Conservation (phyloP, 2,329 filamentous ascomycete species). For the Pleurostoma richardsiae region DNA sequence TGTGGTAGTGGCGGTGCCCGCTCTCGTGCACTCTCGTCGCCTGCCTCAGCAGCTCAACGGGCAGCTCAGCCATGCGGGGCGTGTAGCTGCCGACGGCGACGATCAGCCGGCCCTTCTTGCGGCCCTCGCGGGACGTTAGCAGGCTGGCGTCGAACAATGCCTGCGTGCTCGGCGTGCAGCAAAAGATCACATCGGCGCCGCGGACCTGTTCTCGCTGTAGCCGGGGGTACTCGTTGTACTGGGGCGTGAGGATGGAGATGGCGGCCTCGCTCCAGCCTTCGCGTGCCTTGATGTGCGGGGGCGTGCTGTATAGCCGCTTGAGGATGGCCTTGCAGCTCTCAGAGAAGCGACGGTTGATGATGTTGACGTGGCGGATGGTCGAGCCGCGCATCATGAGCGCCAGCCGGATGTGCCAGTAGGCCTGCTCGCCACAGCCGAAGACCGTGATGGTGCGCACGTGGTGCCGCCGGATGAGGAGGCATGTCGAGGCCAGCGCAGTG, state of each 20-base stretch:
- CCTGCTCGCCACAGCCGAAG: constrained; percentile 85
- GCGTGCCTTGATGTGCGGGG: constrained; percentile 36
- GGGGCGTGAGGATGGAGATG: constrained; percentile 64
- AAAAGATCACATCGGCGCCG: constrained; percentile 77
- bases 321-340: constrained; percentile 49
- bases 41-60: constrained; percentile 68
- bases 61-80: constrained; percentile 75
- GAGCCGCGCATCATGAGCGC: constrained; percentile 66
- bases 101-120: constrained; percentile 66
- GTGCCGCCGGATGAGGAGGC: constrained; percentile 59
- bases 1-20: constrained; percentile 58
- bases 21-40: constrained; percentile 42
- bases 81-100: constrained; percentile 67
- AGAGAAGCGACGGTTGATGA: constrained; percentile 72
- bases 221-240: constrained; percentile 62
- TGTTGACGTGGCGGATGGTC: constrained; percentile 74
- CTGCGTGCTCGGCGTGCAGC: constrained; percentile 71
- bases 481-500: constrained; percentile 67
- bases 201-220: constrained; percentile 67
- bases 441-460: constrained; percentile 72
- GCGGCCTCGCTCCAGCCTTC: constrained; percentile 63
- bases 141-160: constrained; percentile 72
- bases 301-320: constrained; percentile 39
- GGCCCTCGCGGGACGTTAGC: constrained; percentile 66
- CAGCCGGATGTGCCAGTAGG: constrained; percentile 90